Conservation (phyloP, 2,329 filamentous ascomycete species). For the Pyricularia sp. region DNA sequence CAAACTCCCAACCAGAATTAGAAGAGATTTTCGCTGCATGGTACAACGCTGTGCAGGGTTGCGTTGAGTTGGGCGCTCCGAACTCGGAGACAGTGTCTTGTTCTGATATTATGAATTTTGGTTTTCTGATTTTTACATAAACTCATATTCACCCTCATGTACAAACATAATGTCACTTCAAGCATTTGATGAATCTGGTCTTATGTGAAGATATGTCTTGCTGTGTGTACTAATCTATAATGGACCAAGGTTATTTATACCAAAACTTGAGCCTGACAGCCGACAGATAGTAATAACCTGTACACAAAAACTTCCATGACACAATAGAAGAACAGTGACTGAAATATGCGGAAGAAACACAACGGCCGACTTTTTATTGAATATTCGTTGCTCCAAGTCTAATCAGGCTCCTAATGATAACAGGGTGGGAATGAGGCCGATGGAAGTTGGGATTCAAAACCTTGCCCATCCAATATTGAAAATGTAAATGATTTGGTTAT, state of each 20-base stretch:
- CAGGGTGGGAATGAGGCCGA: neutral
- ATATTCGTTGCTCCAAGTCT: neutral
- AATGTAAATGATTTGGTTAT: neutral
- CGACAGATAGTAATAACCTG: neutral
- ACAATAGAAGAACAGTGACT: neutral
- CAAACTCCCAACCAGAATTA: neutral
- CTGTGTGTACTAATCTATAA: neutral
- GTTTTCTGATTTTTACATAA: too few relatives aligned
- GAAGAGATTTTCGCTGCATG: too few relatives aligned
- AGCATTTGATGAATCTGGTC: neutral
- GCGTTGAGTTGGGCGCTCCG: too few relatives aligned
- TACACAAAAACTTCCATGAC: neutral
- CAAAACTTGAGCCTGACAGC: neutral
- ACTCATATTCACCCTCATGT: neutral
- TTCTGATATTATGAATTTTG: too few relatives aligned
- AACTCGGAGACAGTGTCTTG: too few relatives aligned
- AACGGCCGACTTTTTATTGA: neutral
- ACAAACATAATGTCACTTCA: neutral
- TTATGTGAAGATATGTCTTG: too few relatives aligned
- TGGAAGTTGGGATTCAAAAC: neutral
- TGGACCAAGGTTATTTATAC: neutral
- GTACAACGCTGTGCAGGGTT: too few relatives aligned
- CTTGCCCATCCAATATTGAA: neutral
- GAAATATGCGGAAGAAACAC: neutral
- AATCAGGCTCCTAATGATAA: neutral